Evolutionary conservation across 1,284 basidiomycete genomes (phyloP), one percentile per base, ranked within the genome.

Genomic region (Kalmanozyma brasiliensis): DNA sequence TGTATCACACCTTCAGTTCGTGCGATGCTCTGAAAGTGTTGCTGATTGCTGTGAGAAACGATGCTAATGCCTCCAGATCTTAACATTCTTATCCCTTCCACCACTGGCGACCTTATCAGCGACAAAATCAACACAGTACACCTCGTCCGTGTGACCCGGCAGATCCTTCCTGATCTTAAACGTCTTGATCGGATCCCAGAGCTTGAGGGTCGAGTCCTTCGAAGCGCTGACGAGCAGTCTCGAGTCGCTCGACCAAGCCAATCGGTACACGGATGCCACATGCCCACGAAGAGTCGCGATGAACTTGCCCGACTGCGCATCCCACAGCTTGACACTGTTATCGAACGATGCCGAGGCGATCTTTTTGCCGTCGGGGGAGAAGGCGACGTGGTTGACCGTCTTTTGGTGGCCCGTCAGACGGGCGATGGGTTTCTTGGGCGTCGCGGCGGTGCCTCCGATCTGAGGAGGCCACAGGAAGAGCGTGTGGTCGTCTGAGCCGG

Each of bases 31-130:
- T 29, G 26, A 6, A 29, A 29, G 11, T 29, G 26, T 7, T 7
- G 26, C 26, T 6, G 26, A 29, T n/a, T n/a, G n/a, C n/a, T n/a
- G n/a, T n/a, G n/a, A n/a, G n/a, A n/a, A n/a, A n/a, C n/a, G n/a
- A n/a, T n/a, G n/a, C 26, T 29, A 79, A 42, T 77, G 68, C 17
- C 69, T 62, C 79, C 79, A 81, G 23, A 88, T 87, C 77, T 87
- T 87, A 53, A 88, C 85, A 23, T 84, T 84, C 82, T 85, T 85
- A 71, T 88, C 87, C 44, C 86, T 81, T 0, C 96, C 95, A 13
- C 94, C 96, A 81, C 93, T 95, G 63, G 97, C 94, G 29, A 98
- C 88, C 83, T 98, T 98, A 84, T 98, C 95, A 1, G 94, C 95
- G 13, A 77, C 72, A 45, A 78, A 81, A 47, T 79, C 78, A 19